phyloP scores from a whole-genome alignment of 176 grass and related monocot species.

The Musa beccarii region DNA sequence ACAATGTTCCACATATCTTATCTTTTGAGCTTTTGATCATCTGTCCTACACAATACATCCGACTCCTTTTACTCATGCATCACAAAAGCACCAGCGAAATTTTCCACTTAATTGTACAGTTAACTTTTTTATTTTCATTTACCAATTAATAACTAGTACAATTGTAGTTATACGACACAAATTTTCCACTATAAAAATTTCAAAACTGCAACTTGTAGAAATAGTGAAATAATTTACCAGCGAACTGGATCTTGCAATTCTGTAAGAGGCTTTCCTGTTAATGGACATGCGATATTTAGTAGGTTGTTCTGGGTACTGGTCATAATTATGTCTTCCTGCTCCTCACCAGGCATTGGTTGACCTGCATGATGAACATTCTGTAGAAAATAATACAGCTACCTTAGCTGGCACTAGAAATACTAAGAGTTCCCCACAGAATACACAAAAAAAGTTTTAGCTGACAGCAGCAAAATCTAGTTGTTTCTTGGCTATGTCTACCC shows the following conservation, averaged over 20 bases:
- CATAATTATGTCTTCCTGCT: conserved; percentile 93
- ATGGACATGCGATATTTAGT: conserved; percentile 52
- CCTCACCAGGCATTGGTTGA: conserved; percentile 84
- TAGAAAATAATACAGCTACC: conserved; percentile 13
- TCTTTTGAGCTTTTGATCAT: too few species aligned
- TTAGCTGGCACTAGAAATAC: not conserved
- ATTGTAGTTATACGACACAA: not conserved
- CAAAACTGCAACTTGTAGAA: not conserved
- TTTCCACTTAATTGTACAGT: too few species aligned
- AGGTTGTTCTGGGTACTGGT: conserved; percentile 59
- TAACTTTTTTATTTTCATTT: not conserved
- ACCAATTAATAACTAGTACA: not conserved
- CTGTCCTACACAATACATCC: not conserved
- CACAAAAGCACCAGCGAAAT: not conserved
- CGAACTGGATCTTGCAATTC: conserved; percentile 72
- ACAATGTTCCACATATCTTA: too few species aligned
- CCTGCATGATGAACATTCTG: conserved; percentile 86
- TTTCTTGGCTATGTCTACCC: too few species aligned
- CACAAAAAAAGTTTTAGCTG: not conserved
- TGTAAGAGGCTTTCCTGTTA: conserved; percentile 67
- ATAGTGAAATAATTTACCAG: conserved; percentile 38
- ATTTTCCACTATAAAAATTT: not conserved
- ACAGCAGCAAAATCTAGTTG: too few species aligned
- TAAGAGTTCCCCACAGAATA: not conserved
- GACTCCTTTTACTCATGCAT: not conserved